Conservation (phyloP, 2,329 filamentous ascomycete species). For the Blastomyces percursus region DNA sequence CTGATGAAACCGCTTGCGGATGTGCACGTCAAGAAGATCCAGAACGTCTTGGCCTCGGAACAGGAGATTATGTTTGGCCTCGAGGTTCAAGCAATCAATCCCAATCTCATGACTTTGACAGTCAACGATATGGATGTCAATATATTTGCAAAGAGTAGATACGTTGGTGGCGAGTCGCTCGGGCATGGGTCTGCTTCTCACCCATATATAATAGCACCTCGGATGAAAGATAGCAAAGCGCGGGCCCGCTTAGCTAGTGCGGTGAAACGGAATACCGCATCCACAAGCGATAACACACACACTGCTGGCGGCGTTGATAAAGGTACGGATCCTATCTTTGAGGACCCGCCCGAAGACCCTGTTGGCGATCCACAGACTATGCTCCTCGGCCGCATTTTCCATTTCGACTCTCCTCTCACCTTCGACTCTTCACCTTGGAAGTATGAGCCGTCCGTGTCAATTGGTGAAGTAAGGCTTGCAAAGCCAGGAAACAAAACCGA, state of each 20-base stretch:
- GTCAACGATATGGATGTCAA: slow-evolving; percentile 81
- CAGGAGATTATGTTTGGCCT: slow-evolving; percentile 93
- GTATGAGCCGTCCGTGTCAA: slow-evolving; percentile 57
- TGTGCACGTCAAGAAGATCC: slow-evolving; percentile 67
- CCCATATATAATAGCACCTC: slow-evolving; percentile 14
- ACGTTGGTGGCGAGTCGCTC: slow-evolving; percentile 54
- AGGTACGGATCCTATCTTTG: slow-evolving; percentile 52
- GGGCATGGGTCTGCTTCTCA: slow-evolving; percentile 28
- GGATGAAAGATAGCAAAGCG: slow-evolving; percentile 22
- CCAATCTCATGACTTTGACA: slow-evolving; percentile 80
- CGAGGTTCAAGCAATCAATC: slow-evolving; percentile 77
- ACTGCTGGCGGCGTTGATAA: slow-evolving; percentile 37
- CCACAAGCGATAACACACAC: slow-evolving; percentile 14
- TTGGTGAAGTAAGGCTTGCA: slow-evolving; percentile 69
- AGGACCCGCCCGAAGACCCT: slow-evolving; percentile 38
- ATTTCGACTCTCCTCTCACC: slow-evolving; percentile 75
- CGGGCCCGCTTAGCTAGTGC: slow-evolving; percentile 23
- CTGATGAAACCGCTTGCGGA: slow-evolving; percentile 77
- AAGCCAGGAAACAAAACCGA: slow-evolving; percentile 83
- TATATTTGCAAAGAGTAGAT: slow-evolving; percentile 87
- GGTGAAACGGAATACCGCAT: slow-evolving; percentile 17
- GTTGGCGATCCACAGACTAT: slow-evolving; percentile 64
- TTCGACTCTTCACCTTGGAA: slow-evolving; percentile 88
- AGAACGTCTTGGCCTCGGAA: slow-evolving; percentile 84
- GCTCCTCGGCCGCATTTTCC: slow-evolving; percentile 76